Percentiles rank a stretch among this genome's conserved stretches.
Conservation (phyloP, 805 yeast genomes). For the Candida nemodendra region DNA sequence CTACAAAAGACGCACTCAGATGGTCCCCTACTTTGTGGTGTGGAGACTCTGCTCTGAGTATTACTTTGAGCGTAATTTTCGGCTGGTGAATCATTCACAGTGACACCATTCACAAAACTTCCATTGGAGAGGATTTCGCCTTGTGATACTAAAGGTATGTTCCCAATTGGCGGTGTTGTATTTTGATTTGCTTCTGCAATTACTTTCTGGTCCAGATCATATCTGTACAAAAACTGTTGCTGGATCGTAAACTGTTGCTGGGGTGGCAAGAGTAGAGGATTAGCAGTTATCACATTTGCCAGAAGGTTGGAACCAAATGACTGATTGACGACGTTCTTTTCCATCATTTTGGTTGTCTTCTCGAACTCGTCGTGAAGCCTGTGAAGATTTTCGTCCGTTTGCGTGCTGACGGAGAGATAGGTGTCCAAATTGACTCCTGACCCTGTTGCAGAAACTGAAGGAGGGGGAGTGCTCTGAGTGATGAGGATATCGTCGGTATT, state of each 20-base stretch:
- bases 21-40: not conserved
- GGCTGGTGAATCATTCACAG: slow-evolving; percentile 1
- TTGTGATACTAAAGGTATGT: not conserved
- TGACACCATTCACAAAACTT: not conserved
- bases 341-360: slow-evolving; percentile 8
- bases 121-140: not conserved
- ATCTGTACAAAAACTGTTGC: slow-evolving; percentile 9
- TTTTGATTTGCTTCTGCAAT: not conserved
- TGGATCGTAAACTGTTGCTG: slow-evolving; percentile 10
- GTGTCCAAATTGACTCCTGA: slow-evolving; percentile 1
- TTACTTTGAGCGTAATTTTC: not conserved
- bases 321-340: slow-evolving; percentile 5
- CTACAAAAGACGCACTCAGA: slow-evolving; percentile 16
- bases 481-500: not conserved
- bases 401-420: slow-evolving; percentile 1
- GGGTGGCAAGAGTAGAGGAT: slow-evolving; percentile 5
- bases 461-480: slow-evolving; percentile 1
- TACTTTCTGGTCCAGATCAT: slow-evolving; percentile 2
- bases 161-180: not conserved
- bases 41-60: not conserved
- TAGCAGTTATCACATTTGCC: slow-evolving; percentile 1
- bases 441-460: slow-evolving; percentile 1
- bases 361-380: slow-evolving; percentile 12
- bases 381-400: slow-evolving; percentile 3
- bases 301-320: slow-evolving; percentile 4